phyloP scores from a whole-genome alignment of 169 alveolate genomes.

The Plasmodium fragile region DNA sequence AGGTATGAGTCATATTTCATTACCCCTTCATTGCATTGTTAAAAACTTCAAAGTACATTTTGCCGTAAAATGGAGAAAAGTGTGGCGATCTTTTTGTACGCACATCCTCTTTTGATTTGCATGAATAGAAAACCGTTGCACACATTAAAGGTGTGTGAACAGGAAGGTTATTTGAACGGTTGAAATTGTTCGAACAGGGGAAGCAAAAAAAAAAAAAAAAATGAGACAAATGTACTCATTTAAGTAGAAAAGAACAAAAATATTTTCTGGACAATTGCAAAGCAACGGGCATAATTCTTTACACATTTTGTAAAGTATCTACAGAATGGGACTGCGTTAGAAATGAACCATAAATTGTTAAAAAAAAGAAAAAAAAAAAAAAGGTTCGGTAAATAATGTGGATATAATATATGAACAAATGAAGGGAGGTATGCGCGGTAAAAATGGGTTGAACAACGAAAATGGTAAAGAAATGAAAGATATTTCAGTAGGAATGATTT shows the following conservation, averaged over 20 bases:
- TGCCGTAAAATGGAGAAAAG: background rate
- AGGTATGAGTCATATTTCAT: background rate
- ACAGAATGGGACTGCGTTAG: background rate
- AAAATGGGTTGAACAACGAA: background rate
- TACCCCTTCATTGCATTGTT: background rate
- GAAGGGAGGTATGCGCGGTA: background rate
- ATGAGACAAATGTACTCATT: background rate
- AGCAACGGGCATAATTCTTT: background rate
- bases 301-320: background rate
- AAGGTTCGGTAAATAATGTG: background rate
- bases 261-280: background rate
- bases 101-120: background rate
- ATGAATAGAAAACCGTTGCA: background rate
- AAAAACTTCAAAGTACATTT: background rate
- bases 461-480: background rate
- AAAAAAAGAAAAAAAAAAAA: background rate
- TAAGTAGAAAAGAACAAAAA: background rate
- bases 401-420: background rate
- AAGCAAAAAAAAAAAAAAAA: background rate
- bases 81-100: background rate
- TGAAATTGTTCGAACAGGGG: background rate
- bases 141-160: background rate
- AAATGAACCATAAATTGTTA: background rate
- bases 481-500: background rate
- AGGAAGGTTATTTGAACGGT: background rate